Evolutionary conservation across 176 grass and related monocot genomes (phyloP), one percentile per base, ranked within the genome.

Genomic region (Saccharum spontaneum): DNA sequence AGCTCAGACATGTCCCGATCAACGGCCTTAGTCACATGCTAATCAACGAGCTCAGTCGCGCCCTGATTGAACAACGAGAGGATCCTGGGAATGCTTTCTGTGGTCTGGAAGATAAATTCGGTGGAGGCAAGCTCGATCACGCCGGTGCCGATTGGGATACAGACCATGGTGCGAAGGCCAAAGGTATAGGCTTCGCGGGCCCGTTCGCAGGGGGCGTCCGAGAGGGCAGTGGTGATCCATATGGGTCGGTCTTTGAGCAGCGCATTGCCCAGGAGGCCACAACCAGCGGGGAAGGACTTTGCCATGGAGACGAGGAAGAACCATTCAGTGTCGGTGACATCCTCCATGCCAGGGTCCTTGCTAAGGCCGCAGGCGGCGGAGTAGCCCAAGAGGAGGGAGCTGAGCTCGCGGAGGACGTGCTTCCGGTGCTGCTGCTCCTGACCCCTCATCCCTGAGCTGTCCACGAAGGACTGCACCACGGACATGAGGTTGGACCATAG

Each of bases 231-330:
- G 15, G 89, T n/a, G 45, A 98, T 81, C 93, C 95, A 98, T 28
- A 17, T 88, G 44, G 91, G 80, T 9, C 71, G 67, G 4, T 63
- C 85, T 1, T 75, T 3, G 71, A 95, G 86, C 26, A 92, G 69
- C 38, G 78, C 89, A 77, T 98, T 89, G 1, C 95, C 87, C 0
- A 89, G 93, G 10, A 98, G 61, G 0, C 91, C 89, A 0, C 65
- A 39, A 26, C 89, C 85, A 54, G 5, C 2, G 0, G 6, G 17
- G 60, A 98, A 98, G 23, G 76, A 91, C 73, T 95, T 93, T n/a
- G 89, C 90, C 95, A 98, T 98, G 72, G 95, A 98, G 38, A 98
- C 87, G 70, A 98, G 91, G 82, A 98, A 98, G 73, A 95, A 95
- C 95, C 95, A 98, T 88, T 95, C 95, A 22, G 96, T 92, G 62